phyloP scores from a whole-genome alignment of 352 stramenopile genomes.

The Phytophthora brassicae region DNA sequence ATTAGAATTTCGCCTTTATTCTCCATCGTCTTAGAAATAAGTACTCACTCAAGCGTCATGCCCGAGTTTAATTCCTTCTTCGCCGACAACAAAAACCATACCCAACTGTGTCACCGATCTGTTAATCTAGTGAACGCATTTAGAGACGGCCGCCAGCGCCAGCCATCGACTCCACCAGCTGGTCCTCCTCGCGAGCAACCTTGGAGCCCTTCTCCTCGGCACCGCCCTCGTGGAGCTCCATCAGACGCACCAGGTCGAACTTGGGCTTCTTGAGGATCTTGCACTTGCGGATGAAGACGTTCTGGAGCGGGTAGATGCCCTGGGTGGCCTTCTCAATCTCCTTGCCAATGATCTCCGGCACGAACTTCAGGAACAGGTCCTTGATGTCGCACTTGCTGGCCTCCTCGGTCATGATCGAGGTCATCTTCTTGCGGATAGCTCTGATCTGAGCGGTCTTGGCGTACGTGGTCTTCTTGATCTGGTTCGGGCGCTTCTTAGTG shows the following conservation, averaged over 20 bases:
- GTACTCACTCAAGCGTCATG: conserved; percentile 22
- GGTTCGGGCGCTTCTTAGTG: conserved; percentile 98
- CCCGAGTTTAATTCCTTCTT: conserved; percentile 21
- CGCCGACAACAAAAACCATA: conserved; percentile 47
- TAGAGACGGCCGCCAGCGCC: conserved; percentile 89
- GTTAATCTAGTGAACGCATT: conserved; percentile 38
- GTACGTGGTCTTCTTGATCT: conserved; percentile 99
- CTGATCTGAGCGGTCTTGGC: conserved; percentile 97
- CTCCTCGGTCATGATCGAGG: conserved; percentile 97
- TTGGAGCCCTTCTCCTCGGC: conserved; percentile 92
- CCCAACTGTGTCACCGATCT: conserved; percentile 29
- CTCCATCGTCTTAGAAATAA: conserved; percentile 70
- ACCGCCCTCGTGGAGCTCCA: conserved; percentile 99
- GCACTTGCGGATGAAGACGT: conserved; percentile 99
- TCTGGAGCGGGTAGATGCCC: conserved; percentile 99
- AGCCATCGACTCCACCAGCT: conserved; percentile 86
- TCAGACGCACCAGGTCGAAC: conserved; percentile 99
- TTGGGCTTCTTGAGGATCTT: conserved; percentile 99
- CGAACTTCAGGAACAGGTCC: conserved; percentile 99
- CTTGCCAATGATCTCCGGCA: conserved; percentile 97
- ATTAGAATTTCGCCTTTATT: conserved; percentile 89
- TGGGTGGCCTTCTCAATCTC: conserved; percentile 98
- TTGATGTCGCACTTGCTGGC: conserved; percentile 99
- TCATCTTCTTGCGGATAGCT: conserved; percentile 99
- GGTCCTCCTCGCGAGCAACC: conserved; percentile 85